These are phyloP conservation scores for Podaxis rugospora DNA, from an alignment of 768 basidiomycete species.

Conservation along the genomic window DNA sequence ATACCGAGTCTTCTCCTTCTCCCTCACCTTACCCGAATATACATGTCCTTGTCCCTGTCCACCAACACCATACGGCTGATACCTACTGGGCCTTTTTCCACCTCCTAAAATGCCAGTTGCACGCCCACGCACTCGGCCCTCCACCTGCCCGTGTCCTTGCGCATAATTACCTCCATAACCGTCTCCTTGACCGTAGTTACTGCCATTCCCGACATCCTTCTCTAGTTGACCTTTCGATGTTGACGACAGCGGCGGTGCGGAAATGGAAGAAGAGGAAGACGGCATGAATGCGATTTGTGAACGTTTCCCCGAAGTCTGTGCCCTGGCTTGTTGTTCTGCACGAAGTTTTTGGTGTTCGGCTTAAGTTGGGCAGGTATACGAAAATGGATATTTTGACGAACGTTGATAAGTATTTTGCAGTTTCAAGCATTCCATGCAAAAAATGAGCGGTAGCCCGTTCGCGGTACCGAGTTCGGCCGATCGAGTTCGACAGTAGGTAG, in stretches of 20 bases:
- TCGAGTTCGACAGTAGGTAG: conserved; percentile 2
- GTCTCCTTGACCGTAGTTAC: neutral
- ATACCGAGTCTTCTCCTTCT: conserved; percentile 3
- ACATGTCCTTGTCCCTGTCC: neutral
- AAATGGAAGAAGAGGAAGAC: neutral
- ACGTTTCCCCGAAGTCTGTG: conserved; percentile 52
- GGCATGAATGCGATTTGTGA: conserved; percentile 59
- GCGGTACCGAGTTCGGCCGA: neutral
- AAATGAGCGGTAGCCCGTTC: conserved; percentile 17
- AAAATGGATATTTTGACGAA: conserved; percentile 12
- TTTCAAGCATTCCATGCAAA: neutral
- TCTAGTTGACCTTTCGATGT: neutral
- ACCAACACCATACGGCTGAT: conserved; percentile 8
- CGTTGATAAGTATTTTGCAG: conserved; percentile 4
- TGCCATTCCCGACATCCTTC: neutral
- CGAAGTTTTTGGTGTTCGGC: conserved; percentile 60
- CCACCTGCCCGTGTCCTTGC: neutral
- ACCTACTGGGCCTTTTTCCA: conserved; percentile 6
- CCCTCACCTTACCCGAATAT: neutral
- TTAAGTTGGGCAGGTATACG: conserved; percentile 22
- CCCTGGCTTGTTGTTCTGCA: conserved; percentile 53
- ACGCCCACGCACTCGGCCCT: neutral
- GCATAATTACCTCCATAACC: neutral
- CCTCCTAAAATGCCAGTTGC: conserved; percentile 1
- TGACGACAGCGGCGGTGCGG: neutral